Percentiles rank a stretch among this genome's conserved stretches.
Evolutionary conservation across 2,329 filamentous ascomycete species (phyloP).

Genomic region (Nigrospora osmanthi): DNA sequence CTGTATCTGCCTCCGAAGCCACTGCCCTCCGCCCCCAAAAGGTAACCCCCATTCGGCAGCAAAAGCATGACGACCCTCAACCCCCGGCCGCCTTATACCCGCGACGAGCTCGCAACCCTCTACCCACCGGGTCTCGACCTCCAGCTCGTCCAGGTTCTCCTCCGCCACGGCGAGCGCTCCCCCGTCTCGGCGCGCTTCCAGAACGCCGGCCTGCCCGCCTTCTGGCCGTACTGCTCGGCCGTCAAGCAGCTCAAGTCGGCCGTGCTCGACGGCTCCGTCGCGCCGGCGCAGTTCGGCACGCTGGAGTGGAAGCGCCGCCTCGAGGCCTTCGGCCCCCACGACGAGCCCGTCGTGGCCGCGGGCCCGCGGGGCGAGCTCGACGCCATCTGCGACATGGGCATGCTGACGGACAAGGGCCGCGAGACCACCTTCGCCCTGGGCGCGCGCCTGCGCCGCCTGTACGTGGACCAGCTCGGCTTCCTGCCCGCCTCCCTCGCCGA

Average conservation of each 20-base stretch:
- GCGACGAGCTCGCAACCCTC: constrained; percentile 70
- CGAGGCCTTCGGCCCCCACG: constrained; percentile 69
- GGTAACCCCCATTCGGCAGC: background rate
- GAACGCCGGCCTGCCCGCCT: constrained; percentile 59
- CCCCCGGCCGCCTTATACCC: constrained; percentile 68
- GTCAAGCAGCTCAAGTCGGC: constrained; percentile 58
- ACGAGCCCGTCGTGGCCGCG: constrained; percentile 61
- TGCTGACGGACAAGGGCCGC: constrained; percentile 69
- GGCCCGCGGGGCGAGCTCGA: constrained; percentile 67
- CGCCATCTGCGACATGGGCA: constrained; percentile 69
- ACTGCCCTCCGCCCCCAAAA: background rate
- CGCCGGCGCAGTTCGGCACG: constrained; percentile 29
- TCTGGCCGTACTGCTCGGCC: constrained; percentile 87
- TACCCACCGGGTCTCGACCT: constrained; percentile 78
- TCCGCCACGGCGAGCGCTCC: constrained; percentile 74
- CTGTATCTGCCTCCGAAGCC: too few relatives aligned
- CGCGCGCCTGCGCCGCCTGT: constrained; percentile 59
- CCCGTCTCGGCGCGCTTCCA: constrained; percentile 85
- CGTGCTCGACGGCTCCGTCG: constrained; percentile 28
- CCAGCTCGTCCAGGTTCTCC: constrained; percentile 80
- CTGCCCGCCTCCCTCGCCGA: constrained; percentile 49
- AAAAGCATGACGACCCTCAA: constrained; percentile 67
- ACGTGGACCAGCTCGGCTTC: constrained; percentile 67
- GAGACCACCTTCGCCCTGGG: constrained; percentile 65
- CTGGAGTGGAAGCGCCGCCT: constrained; percentile 63